Evolutionary conservation across 768 basidiomycete species (phyloP), one percentile per base, ranked within the genome.

Genomic region (Kwoniella europaea): DNA sequence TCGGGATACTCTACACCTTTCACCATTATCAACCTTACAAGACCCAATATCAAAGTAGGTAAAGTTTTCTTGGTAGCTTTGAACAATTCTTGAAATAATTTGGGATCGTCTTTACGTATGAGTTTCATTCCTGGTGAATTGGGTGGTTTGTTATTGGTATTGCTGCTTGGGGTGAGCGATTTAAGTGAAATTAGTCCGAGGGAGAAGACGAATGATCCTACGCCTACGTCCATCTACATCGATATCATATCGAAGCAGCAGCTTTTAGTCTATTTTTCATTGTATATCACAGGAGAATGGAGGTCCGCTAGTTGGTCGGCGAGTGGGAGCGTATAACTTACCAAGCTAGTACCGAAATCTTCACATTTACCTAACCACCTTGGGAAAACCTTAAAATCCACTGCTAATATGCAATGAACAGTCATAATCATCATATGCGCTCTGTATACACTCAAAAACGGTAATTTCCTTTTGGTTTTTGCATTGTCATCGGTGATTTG

Each of bases 341-440:
- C 96, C 84, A 99, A 76, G n/a, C 94, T 97, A 1, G 93, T 92
- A 0, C 97, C 96, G 84, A 89, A 98, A 0, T 91, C 91, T 84
- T 98, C 96, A 76, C 93, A 95, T 81, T 98, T 99, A 2, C 90
- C 96, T 55, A 96, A 86, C 12, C 84, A 84, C 18, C 97, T 88
- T 0, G 97, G 97, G 77, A 98, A 99, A 27, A 95, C 88, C 0
- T 89, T 89, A 77, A 99, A 99, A 82, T 99, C 96, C 62, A 98
- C 96, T 0, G 96, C 96, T 13, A 98, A 89, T 71, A 99, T 98
- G 22, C 90, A 90, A 54, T 96, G 87, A 44, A 91, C 83, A 0
- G 97, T 98, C 87, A 98, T 89, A 20, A 97, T 85, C 88, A 98
- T 91, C 94, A 98, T 95, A 79, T 97, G 92, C 2, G 94, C 90